phyloP scores from a whole-genome alignment of 2,329 filamentous ascomycete genomes.

The Exophiala calicioides region DNA sequence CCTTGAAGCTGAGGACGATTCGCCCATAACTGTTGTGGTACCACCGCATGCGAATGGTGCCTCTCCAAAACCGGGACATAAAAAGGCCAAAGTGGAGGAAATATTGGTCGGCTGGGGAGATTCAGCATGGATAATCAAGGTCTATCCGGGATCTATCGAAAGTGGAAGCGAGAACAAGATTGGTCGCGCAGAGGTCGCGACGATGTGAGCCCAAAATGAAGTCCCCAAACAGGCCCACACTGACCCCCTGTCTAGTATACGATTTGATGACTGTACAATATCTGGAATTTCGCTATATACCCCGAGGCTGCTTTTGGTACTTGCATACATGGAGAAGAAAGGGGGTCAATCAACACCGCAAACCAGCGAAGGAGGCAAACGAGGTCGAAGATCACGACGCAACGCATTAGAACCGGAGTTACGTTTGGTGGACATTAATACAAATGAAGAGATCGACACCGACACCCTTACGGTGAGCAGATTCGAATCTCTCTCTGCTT shows the following conservation, averaged over 20 bases:
- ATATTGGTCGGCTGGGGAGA: conserved; percentile 93
- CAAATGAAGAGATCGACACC: conserved; percentile 79
- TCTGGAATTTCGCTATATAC: conserved; percentile 97
- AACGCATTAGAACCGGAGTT: conserved; percentile 86
- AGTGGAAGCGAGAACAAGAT: conserved; percentile 69
- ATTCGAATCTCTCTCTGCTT: conserved; percentile 80
- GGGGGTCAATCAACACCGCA: conserved; percentile 65
- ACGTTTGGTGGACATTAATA: conserved; percentile 83
- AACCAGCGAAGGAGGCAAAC: conserved; percentile 39
- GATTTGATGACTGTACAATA: conserved; percentile 89
- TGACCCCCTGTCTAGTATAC: conserved; percentile 62
- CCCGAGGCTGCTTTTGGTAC: conserved; percentile 82
- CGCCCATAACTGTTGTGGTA: conserved; percentile 32
- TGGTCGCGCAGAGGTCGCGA: conserved; percentile 84
- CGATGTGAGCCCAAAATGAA: conserved; percentile 90
- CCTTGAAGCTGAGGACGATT: conserved; percentile 70
- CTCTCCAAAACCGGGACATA: conserved; percentile 44
- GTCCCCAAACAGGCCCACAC: too few species aligned
- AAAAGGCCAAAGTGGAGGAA: conserved; percentile 61
- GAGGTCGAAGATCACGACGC: conserved; percentile 58
- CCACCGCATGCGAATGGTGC: conserved; percentile 44
- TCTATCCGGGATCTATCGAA: conserved; percentile 72
- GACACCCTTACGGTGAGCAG: conserved; percentile 83
- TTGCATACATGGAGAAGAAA: conserved; percentile 82
- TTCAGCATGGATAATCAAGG: conserved; percentile 92